Conservation (phyloP, 306 rosid genomes). For the Gastrolobium villosum region DNA sequence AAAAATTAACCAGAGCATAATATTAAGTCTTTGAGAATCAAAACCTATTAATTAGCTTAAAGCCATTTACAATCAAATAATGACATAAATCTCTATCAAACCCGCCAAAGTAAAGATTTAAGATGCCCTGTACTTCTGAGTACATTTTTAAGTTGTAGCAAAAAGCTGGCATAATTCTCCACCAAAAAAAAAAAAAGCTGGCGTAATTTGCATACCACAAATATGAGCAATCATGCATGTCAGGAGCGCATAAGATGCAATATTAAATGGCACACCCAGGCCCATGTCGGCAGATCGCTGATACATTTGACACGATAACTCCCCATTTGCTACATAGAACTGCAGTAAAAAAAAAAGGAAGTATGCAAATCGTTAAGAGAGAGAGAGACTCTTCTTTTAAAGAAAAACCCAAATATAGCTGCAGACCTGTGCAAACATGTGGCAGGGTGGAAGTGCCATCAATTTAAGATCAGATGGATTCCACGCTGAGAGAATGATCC, state of each 20-base stretch:
- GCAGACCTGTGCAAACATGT: slow-evolving; percentile 93
- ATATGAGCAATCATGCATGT: slow-evolving; percentile 98
- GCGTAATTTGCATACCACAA: slow-evolving; percentile 78
- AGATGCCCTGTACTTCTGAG: slow-evolving; percentile 8
- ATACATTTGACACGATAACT: slow-evolving; percentile 95
- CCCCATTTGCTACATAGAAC: slow-evolving; percentile 94
- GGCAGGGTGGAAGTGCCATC: slow-evolving; percentile 99
- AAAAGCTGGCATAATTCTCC: slow-evolving; percentile 40
- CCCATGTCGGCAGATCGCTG: slow-evolving; percentile 98
- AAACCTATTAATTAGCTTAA: slow-evolving; percentile 20
- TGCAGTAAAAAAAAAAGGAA: slow-evolving; percentile 49
- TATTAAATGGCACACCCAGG: slow-evolving; percentile 92
- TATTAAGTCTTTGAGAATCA: neutral
- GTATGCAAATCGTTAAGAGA: slow-evolving; percentile 23
- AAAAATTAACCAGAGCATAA: slow-evolving; percentile 9
- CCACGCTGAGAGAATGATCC: slow-evolving; percentile 95
- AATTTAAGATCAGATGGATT: slow-evolving; percentile 91
- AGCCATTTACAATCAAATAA: slow-evolving; percentile 2
- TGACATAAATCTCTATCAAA: neutral
- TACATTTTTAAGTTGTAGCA: slow-evolving; percentile 34
- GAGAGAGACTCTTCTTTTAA: neutral
- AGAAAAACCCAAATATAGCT: slow-evolving; percentile 43
- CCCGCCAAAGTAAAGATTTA: slow-evolving; percentile 16
- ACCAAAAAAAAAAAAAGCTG: neutral
- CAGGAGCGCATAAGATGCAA: slow-evolving; percentile 95